Percentiles rank a stretch among this genome's conserved stretches.
Conservation (phyloP, 2,329 filamentous ascomycete species). For the Decorospora gaudefroyi region DNA sequence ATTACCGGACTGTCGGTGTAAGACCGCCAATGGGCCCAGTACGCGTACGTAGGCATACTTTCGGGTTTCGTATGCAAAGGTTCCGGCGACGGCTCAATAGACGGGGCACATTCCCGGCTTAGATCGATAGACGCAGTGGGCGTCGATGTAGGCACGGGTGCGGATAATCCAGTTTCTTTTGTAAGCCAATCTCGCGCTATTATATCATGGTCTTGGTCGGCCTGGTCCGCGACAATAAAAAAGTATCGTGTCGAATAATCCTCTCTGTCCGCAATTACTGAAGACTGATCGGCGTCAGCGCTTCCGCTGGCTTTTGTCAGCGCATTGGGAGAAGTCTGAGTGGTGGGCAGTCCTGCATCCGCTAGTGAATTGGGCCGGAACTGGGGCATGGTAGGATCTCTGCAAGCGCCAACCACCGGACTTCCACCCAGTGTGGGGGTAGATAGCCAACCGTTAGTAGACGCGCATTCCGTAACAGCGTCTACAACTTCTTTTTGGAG, state of each 20-base stretch:
- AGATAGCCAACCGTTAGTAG: slow-evolving; percentile 25
- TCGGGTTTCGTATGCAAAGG: not conserved
- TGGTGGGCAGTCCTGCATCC: not conserved
- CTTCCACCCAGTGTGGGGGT: not conserved
- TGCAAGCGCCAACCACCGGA: slow-evolving; percentile 2
- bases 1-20: slow-evolving; percentile 25
- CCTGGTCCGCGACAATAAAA: slow-evolving; percentile 1
- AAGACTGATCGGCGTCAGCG: slow-evolving; percentile 11
- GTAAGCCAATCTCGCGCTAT: not conserved
- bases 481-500: slow-evolving; percentile 28
- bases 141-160: not conserved
- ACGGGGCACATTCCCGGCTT: not conserved
- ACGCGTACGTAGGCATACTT: not conserved
- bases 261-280: slow-evolving; percentile 1
- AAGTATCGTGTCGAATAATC: not conserved
- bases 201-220: slow-evolving; percentile 8
- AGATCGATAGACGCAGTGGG: not conserved
- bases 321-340: slow-evolving; percentile 2
- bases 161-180: not conserved
- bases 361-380: slow-evolving; percentile 63
- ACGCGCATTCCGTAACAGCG: slow-evolving; percentile 19
- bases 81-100: not conserved
- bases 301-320: slow-evolving; percentile 1
- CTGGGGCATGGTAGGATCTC: slow-evolving; percentile 70
- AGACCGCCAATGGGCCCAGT: slow-evolving; percentile 8